These are phyloP conservation scores for Saturnispora gosingensis DNA, from an alignment of 805 yeast genomes.

Conservation along the genomic window DNA sequence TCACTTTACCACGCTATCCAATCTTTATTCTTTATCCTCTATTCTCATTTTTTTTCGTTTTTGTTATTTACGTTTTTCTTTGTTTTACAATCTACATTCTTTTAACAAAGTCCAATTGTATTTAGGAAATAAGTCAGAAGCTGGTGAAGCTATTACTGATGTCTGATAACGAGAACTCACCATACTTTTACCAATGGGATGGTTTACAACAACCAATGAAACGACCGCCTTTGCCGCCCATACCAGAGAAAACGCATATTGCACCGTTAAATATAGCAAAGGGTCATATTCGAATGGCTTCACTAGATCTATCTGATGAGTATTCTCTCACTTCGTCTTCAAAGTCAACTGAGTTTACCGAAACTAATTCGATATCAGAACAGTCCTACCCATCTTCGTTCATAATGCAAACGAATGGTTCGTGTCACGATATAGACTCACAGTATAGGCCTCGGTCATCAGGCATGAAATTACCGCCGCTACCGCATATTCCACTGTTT, in stretches of 20 bases:
- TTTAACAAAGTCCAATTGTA: no score
- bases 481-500: constrained; percentile 1
- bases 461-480: constrained; percentile 1
- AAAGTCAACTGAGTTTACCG: neutral
- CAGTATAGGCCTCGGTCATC: neutral
- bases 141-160: neutral
- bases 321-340: neutral
- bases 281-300: constrained; percentile 1
- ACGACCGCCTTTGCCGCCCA: constrained; percentile 3
- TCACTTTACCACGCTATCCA: no score
- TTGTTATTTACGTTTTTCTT: neutral
- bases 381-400: neutral
- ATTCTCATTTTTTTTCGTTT: neutral
- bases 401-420: neutral
- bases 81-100: neutral
- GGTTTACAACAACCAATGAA: neutral
- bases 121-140: neutral
- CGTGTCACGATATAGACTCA: neutral
- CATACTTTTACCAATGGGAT: constrained; percentile 8
- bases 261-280: neutral
- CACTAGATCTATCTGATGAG: constrained; percentile 2
- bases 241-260: neutral
- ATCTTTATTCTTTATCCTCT: neutral
- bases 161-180: constrained; percentile 2
- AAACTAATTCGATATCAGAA: neutral